Evolutionary conservation across 306 rosid genomes (phyloP), one percentile per base, ranked within the genome.

Genomic region (Pyrus bretschneideri): DNA sequence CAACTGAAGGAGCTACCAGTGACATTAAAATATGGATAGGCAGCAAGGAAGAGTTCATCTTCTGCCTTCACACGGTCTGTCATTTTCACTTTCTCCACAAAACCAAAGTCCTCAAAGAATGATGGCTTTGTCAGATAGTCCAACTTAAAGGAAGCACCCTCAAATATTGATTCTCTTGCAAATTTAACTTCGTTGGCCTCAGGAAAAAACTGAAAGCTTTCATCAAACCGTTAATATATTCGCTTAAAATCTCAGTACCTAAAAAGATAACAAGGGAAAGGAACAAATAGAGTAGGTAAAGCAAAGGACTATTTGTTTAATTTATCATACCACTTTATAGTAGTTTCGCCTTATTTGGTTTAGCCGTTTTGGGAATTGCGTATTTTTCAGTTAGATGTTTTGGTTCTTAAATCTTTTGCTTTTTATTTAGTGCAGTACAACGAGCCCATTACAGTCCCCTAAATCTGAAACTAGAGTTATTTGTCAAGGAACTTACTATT

Each of bases 111-210:
- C 83, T 94, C 85, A 64, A 94, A 94, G 82, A 94, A 92, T 70
- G 97, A 92, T 40, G 98, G 98, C 86, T 94, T 94, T 29, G 98
- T 94, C 83, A 94, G 82, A 79, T 92, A 94, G 79, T 94, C 98
- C 88, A 94, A 76, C 90, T 89, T 94, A 75, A 94, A 89, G 75
- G 91, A 87, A 61, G 88, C 88, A 82, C 98, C 98, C 67, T 83
- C 87, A 71, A 94, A 94, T 67, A 46, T 90, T 17, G 96, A 83
- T 60, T 90, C 79, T 86, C 97, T 94, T 21, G 98, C 97, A 79
- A 90, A 90, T 78, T 87, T 78, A 72, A 94, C 98, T 86, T 94
- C 98, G 45, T 72, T 94, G 78, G 98, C 98, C 91, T 94, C 98
- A 6, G 97, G 98, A 77, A 95, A 95, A 83, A 95, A 95, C 97